Evolutionary conservation across 192 early-diverging fungal genomes (phyloP), one percentile per base, ranked within the genome.

Genomic region (Gryganskiella cystojenkinii): DNA sequence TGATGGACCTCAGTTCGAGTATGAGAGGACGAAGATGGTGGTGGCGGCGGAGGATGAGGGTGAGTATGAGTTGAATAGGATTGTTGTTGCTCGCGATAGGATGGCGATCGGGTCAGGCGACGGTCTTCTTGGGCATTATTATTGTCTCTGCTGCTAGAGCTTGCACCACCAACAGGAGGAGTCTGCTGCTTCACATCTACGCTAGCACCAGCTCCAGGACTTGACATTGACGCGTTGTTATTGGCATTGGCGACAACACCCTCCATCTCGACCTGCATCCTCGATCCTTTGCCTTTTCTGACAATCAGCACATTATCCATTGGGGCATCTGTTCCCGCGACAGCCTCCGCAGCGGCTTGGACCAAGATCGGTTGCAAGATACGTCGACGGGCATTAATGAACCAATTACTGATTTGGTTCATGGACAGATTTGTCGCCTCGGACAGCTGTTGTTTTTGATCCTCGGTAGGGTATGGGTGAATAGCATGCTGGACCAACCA

Each of bases 401-500:
- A 92, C 91, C 91, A 92, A 65, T 92, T 90, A 57, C 87, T 91
- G 57, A 92, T 90, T 60, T 92, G 91, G 54, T 86, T 88, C 52
- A 91, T 70, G 1, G 83, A 89, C 22, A 92, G 68, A 0, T 80
- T 75, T 0, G 91, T 92, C 31, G 82, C 79, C 22, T 70, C 51
- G 14, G 83, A 82, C 25, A 92, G 61, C 15, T 64, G 66, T 25
- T 71, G 59, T 66, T 92, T 92, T 33, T 88, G 86, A 9, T 84
- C 85, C 49, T 92, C 91, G 9, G 86, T 88, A 1, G 91, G 91
- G 50, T 90, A 92, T 14, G 91, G 91, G 44, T 92, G 88, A 19
- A 80, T 84, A 17, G 81, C 82, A 46, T 92, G 84, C 40, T 84
- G 79, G 28, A 83, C 64, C 3, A 92, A 67, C 91, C 91, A 92